Conservation (phyloP, 2,329 filamentous ascomycete genomes). For the Rachicladosporium sp. region DNA sequence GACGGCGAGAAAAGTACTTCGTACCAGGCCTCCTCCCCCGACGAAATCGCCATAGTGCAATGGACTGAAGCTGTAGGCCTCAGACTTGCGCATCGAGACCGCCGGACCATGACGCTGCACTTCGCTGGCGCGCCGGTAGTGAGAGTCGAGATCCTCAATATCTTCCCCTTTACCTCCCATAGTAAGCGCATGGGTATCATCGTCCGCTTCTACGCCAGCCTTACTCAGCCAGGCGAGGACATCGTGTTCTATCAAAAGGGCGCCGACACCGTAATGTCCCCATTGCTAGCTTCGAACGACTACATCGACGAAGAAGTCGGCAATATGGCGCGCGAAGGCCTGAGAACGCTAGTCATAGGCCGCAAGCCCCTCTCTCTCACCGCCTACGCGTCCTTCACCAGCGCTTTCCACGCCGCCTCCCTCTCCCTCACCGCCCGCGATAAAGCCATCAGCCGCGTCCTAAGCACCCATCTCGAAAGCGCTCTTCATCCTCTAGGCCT, state of each 20-base stretch:
- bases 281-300: conserved; percentile 89
- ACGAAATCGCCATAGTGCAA: conserved; percentile 93
- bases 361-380: conserved; percentile 68
- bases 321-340: conserved; percentile 97
- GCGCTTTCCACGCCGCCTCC: conserved; percentile 65
- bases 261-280: conserved; percentile 95
- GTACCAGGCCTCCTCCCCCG: conserved; percentile 93
- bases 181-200: conserved; percentile 98
- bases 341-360: conserved; percentile 90
- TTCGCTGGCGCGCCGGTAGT: conserved; percentile 66
- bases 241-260: conserved; percentile 99
- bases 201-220: conserved; percentile 58
- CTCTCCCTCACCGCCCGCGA: conserved; percentile 72
- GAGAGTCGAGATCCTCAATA: conserved; percentile 75
- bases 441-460: conserved; percentile 63
- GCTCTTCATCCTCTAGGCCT: conserved; percentile 92
- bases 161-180: conserved; percentile 96
- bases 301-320: conserved; percentile 98
- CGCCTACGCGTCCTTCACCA: conserved; percentile 71
- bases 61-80: conserved; percentile 92
- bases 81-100: conserved; percentile 71
- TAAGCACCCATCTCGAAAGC: conserved; percentile 70
- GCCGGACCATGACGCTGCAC: conserved; percentile 71
- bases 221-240: conserved; percentile 37
- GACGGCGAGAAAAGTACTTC: conserved; percentile 65